These are phyloP conservation scores for Raddia distichophylla DNA, from an alignment of 176 grass and related monocot species.

Conservation along the genomic window DNA sequence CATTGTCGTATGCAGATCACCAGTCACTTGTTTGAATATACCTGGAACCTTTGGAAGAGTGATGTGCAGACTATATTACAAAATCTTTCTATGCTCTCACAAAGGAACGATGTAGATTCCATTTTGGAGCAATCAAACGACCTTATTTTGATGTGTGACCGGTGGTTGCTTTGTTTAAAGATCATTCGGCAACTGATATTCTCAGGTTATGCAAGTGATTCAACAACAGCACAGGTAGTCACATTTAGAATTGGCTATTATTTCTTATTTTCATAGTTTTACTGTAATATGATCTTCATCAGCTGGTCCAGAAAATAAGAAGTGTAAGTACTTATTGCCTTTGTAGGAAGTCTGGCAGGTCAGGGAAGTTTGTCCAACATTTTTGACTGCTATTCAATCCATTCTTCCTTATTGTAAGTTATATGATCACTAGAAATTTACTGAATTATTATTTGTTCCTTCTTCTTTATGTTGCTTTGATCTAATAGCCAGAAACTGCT, in stretches of 20 bases:
- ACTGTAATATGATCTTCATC: slow-evolving; percentile 30
- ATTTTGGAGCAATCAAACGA: slow-evolving; percentile 70
- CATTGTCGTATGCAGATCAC: slow-evolving; percentile 65
- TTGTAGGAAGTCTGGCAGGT: slow-evolving; percentile 90
- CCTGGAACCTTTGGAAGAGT: slow-evolving; percentile 96
- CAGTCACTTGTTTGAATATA: slow-evolving; percentile 88
- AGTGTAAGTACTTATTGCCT: slow-evolving; percentile 27
- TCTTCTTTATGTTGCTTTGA: slow-evolving; percentile 18
- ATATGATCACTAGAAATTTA: background rate
- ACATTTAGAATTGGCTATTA: background rate
- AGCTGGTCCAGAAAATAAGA: slow-evolving; percentile 31
- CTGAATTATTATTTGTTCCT: background rate
- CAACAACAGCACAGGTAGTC: slow-evolving; percentile 82
- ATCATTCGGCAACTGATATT: slow-evolving; percentile 79
- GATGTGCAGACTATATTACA: slow-evolving; percentile 91
- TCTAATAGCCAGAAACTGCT: slow-evolving; percentile 21
- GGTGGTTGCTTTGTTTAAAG: slow-evolving; percentile 91
- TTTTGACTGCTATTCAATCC: slow-evolving; percentile 88
- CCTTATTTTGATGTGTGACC: slow-evolving; percentile 78
- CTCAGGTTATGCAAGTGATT: slow-evolving; percentile 90
- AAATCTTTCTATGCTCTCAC: slow-evolving; percentile 81
- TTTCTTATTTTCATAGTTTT: slow-evolving; percentile 17
- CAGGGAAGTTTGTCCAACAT: slow-evolving; percentile 95
- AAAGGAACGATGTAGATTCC: slow-evolving; percentile 63
- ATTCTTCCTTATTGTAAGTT: slow-evolving; percentile 94